Conservation (phyloP, 2,329 filamentous ascomycete genomes). For the Fusarium humuli region DNA sequence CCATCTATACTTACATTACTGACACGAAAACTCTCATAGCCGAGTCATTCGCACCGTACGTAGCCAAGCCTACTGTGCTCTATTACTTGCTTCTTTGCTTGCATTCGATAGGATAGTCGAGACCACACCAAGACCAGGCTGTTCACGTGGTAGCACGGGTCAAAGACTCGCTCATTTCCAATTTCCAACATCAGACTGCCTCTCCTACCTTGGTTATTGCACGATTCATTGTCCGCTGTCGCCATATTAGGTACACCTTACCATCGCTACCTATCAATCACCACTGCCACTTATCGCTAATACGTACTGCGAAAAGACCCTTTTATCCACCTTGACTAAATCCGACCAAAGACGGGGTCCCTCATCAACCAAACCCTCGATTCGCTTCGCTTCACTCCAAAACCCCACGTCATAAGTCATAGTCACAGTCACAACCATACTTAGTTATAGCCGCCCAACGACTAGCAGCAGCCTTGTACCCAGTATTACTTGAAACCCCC, state of each 20-base stretch:
- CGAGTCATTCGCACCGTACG: constrained; percentile 34
- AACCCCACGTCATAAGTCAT: constrained; percentile 36
- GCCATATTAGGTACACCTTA: not conserved
- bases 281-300: not conserved
- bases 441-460: constrained; percentile 29
- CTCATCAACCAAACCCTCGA: constrained; percentile 22
- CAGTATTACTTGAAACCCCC: constrained; percentile 10
- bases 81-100: not conserved
- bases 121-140: constrained; percentile 9
- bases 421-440: constrained; percentile 13
- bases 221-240: not conserved
- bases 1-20: constrained; percentile 21
- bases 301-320: not conserved
- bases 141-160: constrained; percentile 25
- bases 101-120: not conserved
- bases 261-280: constrained; percentile 3
- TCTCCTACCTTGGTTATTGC: not conserved
- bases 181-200: not conserved
- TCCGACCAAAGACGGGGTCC: constrained; percentile 16
- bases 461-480: constrained; percentile 13
- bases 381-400: constrained; percentile 23
- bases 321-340: constrained; percentile 23
- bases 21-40: constrained; percentile 31
- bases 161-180: not conserved
- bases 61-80: not conserved